A percentile compares a stretch with the other conserved stretches of the same genome.
phyloP scores from a whole-genome alignment of 306 rosid genomes.

The Arachis hypogaea region DNA sequence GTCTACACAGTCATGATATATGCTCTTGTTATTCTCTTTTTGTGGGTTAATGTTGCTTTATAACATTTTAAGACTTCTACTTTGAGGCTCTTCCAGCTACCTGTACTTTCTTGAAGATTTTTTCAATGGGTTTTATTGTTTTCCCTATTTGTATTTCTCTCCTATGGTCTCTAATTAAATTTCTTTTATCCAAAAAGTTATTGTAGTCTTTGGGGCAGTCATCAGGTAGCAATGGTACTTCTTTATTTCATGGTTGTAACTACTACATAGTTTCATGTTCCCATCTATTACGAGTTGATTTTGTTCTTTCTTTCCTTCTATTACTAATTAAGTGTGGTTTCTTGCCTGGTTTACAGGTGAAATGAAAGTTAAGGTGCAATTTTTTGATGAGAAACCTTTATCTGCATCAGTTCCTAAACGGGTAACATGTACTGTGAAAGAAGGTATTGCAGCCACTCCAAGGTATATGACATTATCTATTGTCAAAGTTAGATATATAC shows the following conservation, averaged over 20 bases:
- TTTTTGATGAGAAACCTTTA: slow-evolving; percentile 78
- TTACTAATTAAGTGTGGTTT: slow-evolving; percentile 29
- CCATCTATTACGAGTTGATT: slow-evolving; percentile 26
- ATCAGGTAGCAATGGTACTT: slow-evolving; percentile 1
- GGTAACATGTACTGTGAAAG: slow-evolving; percentile 82
- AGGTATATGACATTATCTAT: slow-evolving; percentile 50
- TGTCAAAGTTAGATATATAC: slow-evolving; percentile 14
- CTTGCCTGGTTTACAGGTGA: slow-evolving; percentile 61
- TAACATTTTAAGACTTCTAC: slow-evolving; percentile 9
- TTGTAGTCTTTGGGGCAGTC: background rate
- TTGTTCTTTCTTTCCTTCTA: background rate
- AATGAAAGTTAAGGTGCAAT: slow-evolving; percentile 81
- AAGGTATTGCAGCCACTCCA: slow-evolving; percentile 75
- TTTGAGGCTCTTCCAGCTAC: background rate
- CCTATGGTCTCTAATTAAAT: slow-evolving; percentile 5
- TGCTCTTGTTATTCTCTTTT: slow-evolving; percentile 4
- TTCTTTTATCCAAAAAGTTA: background rate
- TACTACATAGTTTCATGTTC: background rate
- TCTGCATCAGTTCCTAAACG: slow-evolving; percentile 90
- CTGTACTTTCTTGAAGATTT: background rate
- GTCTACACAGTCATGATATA: slow-evolving; percentile 2
- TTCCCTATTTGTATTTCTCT: slow-evolving; percentile 14
- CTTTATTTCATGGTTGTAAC: slow-evolving; percentile 26
- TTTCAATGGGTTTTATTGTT: slow-evolving; percentile 12
- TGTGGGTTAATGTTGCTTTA: background rate